Evolutionary conservation across 306 rosid genomes (phyloP).

Genomic region (Abrus pulchellus): DNA sequence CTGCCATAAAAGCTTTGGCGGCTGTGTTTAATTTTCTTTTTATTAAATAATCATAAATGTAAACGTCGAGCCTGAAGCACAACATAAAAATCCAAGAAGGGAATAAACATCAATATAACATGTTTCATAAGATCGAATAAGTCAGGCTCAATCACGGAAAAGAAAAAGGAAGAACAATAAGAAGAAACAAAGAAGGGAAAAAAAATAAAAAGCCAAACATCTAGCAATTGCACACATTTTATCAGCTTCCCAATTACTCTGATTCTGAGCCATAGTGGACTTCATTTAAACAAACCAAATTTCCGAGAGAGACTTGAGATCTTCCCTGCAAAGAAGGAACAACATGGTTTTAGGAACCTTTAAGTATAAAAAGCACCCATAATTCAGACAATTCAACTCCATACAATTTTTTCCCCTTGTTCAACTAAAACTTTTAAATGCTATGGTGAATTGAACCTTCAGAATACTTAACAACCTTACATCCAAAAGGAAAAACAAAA

Average conservation of each 20-base stretch:
- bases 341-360: constrained; percentile 10
- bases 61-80: constrained; percentile 86
- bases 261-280: constrained; percentile 76
- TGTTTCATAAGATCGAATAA: constrained; percentile 22
- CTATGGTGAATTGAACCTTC: constrained; percentile 21
- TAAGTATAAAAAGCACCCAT: constrained; percentile 17
- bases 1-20: constrained; percentile 84
- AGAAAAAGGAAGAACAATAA: neutral
- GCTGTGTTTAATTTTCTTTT: constrained; percentile 78
- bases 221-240: constrained; percentile 67
- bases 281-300: constrained; percentile 47
- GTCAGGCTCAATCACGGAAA: constrained; percentile 16
- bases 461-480: neutral
- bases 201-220: neutral
- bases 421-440: constrained; percentile 24
- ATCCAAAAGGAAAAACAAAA: neutral
- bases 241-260: constrained; percentile 95
- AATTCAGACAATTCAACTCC: constrained; percentile 16
- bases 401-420: neutral
- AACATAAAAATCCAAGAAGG: neutral
- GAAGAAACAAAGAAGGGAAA: neutral
- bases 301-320: constrained; percentile 23
- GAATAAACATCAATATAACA: constrained; percentile 18
- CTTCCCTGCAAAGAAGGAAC: constrained; percentile 52
- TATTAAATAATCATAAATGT: constrained; percentile 84